Evolutionary conservation across 1,284 basidiomycete species (phyloP).

Genomic region (Takashimella koratensis): DNA sequence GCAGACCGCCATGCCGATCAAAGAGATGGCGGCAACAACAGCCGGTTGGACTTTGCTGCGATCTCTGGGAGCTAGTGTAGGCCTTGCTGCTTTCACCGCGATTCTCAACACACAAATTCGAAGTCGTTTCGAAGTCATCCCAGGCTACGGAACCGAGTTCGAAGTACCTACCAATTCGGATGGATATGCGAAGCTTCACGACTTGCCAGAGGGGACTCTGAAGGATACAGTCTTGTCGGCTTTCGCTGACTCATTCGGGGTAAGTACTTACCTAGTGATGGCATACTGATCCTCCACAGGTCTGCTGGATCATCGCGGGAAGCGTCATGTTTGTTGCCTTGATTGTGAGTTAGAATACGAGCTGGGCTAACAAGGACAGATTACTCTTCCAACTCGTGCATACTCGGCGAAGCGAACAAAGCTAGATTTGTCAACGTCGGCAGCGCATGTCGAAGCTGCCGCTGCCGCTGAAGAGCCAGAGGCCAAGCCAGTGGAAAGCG

Average conservation of each 20-base stretch:
- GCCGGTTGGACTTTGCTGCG: conserved; percentile 31
- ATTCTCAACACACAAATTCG: conserved; percentile 34
- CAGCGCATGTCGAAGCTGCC: no score
- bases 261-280: no score
- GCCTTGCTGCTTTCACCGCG: conserved; percentile 28
- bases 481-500: no score
- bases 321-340: no score
- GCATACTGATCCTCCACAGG: no score
- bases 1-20: conserved; percentile 43
- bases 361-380: no score
- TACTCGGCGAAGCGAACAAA: no score
- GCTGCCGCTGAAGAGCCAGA: no score
- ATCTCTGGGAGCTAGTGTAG: conserved; percentile 29
- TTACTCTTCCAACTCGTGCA: no score
- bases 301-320: no score
- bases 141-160: conserved; percentile 37
- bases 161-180: conserved; percentile 22
- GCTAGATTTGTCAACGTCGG: no score
- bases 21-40: conserved; percentile 44
- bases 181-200: conserved; percentile 33
- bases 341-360: no score
- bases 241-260: conserved; percentile 33
- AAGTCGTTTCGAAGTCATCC: conserved; percentile 26
- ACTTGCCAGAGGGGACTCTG: conserved; percentile 29
- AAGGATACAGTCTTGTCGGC: conserved; percentile 28